Conservation (phyloP, 179 eudicot species). For the Silene coronaria region DNA sequence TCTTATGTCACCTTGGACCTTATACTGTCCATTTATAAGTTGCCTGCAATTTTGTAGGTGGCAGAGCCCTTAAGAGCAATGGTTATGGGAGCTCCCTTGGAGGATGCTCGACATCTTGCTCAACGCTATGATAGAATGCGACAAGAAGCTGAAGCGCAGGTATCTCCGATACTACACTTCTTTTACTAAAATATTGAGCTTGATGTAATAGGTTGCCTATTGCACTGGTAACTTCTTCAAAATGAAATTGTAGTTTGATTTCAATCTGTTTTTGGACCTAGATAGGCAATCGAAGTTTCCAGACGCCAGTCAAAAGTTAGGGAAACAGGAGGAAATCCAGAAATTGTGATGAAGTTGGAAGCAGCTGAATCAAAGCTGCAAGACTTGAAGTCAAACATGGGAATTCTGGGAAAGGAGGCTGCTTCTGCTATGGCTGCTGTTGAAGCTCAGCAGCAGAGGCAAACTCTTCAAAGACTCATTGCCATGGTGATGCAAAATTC, state of each 20-base stretch:
- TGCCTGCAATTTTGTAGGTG: background rate
- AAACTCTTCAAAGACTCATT: constrained; percentile 79
- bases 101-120: constrained; percentile 98
- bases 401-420: constrained; percentile 79
- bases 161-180: constrained; percentile 22
- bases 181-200: background rate
- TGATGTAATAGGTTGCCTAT: background rate
- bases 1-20: background rate
- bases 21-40: background rate
- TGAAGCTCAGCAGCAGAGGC: constrained; percentile 88
- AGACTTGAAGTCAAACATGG: constrained; percentile 76
- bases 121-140: constrained; percentile 94
- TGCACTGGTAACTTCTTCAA: background rate
- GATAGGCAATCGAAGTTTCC: constrained; percentile 87
- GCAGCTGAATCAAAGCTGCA: constrained; percentile 75
- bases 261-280: constrained; percentile 34
- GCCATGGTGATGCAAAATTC: constrained; percentile 52
- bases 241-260: constrained; percentile 10
- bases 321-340: constrained; percentile 69
- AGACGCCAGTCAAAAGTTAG: constrained; percentile 71
- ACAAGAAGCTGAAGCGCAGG: constrained; percentile 99
- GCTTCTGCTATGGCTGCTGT: constrained; percentile 88
- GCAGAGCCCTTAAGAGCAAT: constrained; percentile 48
- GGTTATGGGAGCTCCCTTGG: constrained; percentile 95
- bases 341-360: constrained; percentile 57